Base-by-base conservation (phyloP, 1,284 basidiomycete species). In the Cryptococcus sp. region DNA sequence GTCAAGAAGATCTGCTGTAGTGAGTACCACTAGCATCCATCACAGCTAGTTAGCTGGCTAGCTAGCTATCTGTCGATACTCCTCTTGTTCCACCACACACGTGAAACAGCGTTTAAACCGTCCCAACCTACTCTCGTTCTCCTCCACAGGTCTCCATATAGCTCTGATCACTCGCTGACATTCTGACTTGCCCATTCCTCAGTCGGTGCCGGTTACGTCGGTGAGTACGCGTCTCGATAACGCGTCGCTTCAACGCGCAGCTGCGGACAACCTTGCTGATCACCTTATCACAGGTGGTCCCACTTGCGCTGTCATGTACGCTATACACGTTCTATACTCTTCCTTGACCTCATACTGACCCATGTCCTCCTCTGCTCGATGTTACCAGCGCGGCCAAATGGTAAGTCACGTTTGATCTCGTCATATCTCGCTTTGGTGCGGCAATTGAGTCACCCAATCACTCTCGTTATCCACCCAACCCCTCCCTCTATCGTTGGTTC, bases 151-250 rank as follows among this genome's bases (percentile, higher is more conserved):
- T 39, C 46, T n/a, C 46, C 38, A 15, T 47, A 25, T 48, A 7
- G 13, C 46, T 47, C 45, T 52, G 40, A 26, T 39, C 17, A 46
- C 25, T n/a, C 19, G 57, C 64, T 63, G 59, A 66, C 49, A 20
- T 29, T 10, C 25, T 26, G 29, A 66, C 41, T 40, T 22, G 55
- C 38, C 19, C 25, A n/a, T 38, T 54, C 44, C 65, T 22, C 22
- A 92, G 90, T 97, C 72, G 94, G 93, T 77, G 94, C 93, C 77
- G 94, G 94, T 75, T 96, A 96, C 77, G 93, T 97, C 73, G 93
- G 91, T 91, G 71, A 79, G 89, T 75, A 48, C 43, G 51, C 44
- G 25, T 13, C 40, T 38, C n/a, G 8, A 34, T 4, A 34, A 34
- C 55, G 34, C n/a, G 22, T 47, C n/a, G 20, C n/a, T 49, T 29